phyloP scores from a whole-genome alignment of 2,329 filamentous ascomycete species.

The Beauveria medogensis region DNA sequence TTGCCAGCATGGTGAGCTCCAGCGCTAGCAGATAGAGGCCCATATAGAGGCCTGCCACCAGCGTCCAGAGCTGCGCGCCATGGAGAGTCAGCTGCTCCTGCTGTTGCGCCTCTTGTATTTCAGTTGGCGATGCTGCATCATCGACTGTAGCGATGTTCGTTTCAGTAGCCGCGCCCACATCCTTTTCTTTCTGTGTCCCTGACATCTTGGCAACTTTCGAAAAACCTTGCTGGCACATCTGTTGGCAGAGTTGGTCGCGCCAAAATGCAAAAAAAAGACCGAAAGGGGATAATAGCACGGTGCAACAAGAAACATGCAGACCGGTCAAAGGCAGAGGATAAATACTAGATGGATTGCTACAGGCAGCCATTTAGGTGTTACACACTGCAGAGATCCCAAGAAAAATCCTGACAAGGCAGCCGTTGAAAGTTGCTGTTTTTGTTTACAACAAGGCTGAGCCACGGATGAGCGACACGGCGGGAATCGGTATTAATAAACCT shows the following conservation, averaged over 20 bases:
- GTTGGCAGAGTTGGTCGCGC: background rate
- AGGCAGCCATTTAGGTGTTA: background rate
- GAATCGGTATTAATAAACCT: too few species aligned
- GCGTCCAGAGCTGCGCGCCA: conserved; percentile 3
- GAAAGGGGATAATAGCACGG: background rate
- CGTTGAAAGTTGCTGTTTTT: background rate
- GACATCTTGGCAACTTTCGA: background rate
- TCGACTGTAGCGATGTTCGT: background rate
- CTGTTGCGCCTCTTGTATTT: background rate
- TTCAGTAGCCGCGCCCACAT: background rate
- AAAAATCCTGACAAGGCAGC: too few species aligned
- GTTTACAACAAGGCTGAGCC: background rate
- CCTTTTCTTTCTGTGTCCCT: background rate
- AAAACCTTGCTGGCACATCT: background rate
- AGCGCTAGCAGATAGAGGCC: conserved; percentile 10
- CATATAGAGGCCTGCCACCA: conserved; percentile 2
- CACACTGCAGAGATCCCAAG: too few species aligned
- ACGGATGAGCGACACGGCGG: background rate
- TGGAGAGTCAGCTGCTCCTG: background rate
- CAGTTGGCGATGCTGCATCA: background rate
- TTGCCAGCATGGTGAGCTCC: conserved; percentile 12
- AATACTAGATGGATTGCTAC: background rate
- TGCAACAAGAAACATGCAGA: background rate
- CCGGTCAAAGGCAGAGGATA: background rate
- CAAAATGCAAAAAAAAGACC: background rate